Evolutionary conservation across 331 rosid genomes (phyloP).

Genomic region (Dryas integrifolia): DNA sequence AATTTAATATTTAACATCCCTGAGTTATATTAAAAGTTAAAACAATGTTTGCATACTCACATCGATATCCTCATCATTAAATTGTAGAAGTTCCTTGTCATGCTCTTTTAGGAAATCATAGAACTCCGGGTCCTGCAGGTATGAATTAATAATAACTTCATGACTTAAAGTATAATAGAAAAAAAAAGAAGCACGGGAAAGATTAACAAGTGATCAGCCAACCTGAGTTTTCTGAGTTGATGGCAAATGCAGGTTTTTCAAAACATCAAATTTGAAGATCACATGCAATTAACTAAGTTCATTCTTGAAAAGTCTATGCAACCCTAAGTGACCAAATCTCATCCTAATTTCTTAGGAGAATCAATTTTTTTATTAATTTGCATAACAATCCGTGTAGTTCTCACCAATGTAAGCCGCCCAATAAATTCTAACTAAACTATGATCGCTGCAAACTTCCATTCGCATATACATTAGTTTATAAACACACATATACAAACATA

Average conservation of each 20-base stretch:
- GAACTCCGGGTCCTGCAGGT: constrained; percentile 83
- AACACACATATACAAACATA: background rate
- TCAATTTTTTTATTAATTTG: too few species aligned
- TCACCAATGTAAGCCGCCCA: background rate
- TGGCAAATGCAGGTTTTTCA: background rate
- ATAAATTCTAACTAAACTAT: background rate
- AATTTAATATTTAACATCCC: background rate
- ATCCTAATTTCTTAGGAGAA: too few species aligned
- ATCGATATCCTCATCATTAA: constrained; percentile 60
- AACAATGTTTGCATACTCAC: constrained; percentile 44
- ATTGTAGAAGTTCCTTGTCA: constrained; percentile 73
- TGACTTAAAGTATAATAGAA: background rate
- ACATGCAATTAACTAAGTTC: background rate
- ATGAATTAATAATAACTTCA: constrained; percentile 30
- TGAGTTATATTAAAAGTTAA: background rate
- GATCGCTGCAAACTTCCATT: background rate
- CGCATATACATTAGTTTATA: background rate
- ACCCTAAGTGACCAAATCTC: too few species aligned
- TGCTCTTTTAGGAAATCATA: constrained; percentile 72
- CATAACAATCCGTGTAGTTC: too few species aligned
- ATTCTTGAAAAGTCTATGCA: too few species aligned
- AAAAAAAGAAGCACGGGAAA: constrained; percentile 7
- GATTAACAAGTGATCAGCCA: background rate
- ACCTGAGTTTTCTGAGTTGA: background rate
- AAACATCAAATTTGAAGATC: background rate